Conservation (phyloP, 768 basidiomycete genomes). For the Russula vinacea region DNA sequence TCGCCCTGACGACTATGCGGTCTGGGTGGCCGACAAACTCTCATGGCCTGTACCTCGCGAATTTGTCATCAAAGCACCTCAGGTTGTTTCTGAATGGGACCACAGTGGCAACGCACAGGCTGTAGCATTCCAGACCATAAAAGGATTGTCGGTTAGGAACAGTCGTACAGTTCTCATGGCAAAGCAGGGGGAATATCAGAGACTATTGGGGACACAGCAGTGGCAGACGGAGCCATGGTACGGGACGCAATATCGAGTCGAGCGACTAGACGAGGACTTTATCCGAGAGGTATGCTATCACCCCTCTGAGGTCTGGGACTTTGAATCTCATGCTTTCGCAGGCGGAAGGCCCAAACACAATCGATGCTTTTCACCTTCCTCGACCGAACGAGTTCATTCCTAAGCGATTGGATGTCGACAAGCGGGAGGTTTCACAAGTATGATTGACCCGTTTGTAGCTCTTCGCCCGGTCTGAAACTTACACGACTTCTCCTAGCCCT, state of each 20-base stretch:
- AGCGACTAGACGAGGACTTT: constrained; percentile 63
- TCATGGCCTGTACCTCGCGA: constrained; percentile 79
- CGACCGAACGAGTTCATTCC: constrained; percentile 90
- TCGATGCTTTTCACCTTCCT: constrained; percentile 73
- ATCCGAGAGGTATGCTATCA: constrained; percentile 45
- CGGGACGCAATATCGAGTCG: constrained; percentile 81
- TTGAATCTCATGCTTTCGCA: constrained; percentile 33
- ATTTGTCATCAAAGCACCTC: constrained; percentile 65
- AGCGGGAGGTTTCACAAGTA: constrained; percentile 63
- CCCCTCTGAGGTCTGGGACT: constrained; percentile 2
- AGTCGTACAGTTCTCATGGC: constrained; percentile 77
- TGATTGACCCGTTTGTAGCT: constrained; percentile 20
- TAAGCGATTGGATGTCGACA: constrained; percentile 77
- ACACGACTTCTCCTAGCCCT: constrained; percentile 49
- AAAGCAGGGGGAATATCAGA: constrained; percentile 58
- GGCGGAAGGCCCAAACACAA: constrained; percentile 63
- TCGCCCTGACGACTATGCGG: constrained; percentile 75
- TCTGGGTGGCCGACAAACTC: constrained; percentile 71
- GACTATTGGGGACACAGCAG: constrained; percentile 44
- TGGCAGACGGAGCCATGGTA: constrained; percentile 91
- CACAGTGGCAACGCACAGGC: constrained; percentile 43
- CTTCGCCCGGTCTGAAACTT: not conserved
- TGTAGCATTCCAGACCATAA: constrained; percentile 61
- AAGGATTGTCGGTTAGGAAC: constrained; percentile 53
- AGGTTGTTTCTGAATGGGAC: constrained; percentile 73